Base-by-base conservation (phyloP, 345 rosid genomes). In the Eutrema yunnanense region DNA sequence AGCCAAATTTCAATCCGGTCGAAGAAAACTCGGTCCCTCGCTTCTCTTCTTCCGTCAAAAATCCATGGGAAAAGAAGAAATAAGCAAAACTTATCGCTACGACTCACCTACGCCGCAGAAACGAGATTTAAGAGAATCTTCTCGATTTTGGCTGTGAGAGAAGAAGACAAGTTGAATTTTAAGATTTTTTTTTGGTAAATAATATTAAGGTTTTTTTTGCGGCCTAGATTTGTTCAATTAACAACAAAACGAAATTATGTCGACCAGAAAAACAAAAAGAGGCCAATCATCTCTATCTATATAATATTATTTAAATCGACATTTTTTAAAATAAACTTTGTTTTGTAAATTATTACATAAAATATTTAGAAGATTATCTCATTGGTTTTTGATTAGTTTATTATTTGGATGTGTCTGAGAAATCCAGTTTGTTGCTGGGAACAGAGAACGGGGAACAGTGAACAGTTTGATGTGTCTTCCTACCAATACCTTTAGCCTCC, bases 91-190 rank as follows among this genome's bases (percentile, higher is more conserved):
- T 77, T 77, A 77, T 77, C 73, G 63, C 19, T 51, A 51, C 43
- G 79, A 63, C 19, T 74, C 74, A 65, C 51, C 43, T 43, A 65
- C 3, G 58, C 80, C 76, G 59, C 47, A 71, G 56, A 77, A 64
- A 71, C n/a, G 63, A 50, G 76, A 77, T 57, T 50, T 50, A 36
- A 77, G 80, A 77, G 80, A 77, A 71, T 77, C 76, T 71, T 77
- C 73, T 71, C 13, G 63, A 71, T 62, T 69, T 77, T 76, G 63
- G 72, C 76, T 65, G 62, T 10, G 6, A 40, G 53, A 71, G 76
- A 77, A 57, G 62, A 77, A 71, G 80, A 77, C 72, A 77, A 77
- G 4, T 52, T 71, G 8, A 30, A 27, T 40, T 37, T 44, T 9
- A 4, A 14, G 50, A 43, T 53, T 68, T 74, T 1, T 22, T 22